phyloP scores from a whole-genome alignment of 2,329 filamentous ascomycete genomes.

The Hypoxylon sp. region DNA sequence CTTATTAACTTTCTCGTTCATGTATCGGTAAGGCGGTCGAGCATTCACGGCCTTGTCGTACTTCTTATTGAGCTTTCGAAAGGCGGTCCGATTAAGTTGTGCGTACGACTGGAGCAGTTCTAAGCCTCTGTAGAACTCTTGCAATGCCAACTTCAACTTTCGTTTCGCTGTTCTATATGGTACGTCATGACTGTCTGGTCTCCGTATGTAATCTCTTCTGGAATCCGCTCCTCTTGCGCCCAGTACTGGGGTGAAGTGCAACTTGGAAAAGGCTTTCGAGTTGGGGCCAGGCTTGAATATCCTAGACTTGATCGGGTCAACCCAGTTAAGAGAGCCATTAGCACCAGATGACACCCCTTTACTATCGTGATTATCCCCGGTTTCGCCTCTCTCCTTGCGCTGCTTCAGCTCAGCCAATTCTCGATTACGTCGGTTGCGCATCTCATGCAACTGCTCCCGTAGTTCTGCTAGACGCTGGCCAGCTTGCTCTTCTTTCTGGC shows the following conservation, averaged over 20 bases:
- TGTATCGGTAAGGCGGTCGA: constrained; percentile 82
- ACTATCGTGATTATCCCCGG: constrained; percentile 47
- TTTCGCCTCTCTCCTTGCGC: constrained; percentile 54
- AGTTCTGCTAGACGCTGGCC: constrained; percentile 78
- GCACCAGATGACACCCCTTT: constrained; percentile 45
- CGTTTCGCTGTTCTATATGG: constrained; percentile 90
- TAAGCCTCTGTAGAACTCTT: constrained; percentile 93
- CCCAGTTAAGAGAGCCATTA: constrained; percentile 58
- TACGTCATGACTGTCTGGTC: constrained; percentile 71
- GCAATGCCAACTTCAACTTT: constrained; percentile 90
- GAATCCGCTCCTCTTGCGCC: constrained; percentile 52
- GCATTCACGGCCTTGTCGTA: constrained; percentile 93
- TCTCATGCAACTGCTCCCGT: constrained; percentile 89
- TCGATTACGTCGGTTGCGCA: constrained; percentile 85
- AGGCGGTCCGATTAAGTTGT: constrained; percentile 90
- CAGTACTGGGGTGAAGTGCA: constrained; percentile 67
- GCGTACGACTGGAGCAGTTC: constrained; percentile 95
- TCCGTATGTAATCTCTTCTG: constrained; percentile 67
- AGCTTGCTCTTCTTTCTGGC: constrained; percentile 88
- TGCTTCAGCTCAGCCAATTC: constrained; percentile 71
- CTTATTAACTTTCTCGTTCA: constrained; percentile 91
- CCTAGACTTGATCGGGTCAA: constrained; percentile 68
- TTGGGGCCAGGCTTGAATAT: constrained; percentile 72
- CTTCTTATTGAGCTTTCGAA: constrained; percentile 98
- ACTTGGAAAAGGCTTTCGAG: constrained; percentile 70